phyloP scores from a whole-genome alignment of 78 protist genomes.

The Capsaspora owczarzaki region DNA sequence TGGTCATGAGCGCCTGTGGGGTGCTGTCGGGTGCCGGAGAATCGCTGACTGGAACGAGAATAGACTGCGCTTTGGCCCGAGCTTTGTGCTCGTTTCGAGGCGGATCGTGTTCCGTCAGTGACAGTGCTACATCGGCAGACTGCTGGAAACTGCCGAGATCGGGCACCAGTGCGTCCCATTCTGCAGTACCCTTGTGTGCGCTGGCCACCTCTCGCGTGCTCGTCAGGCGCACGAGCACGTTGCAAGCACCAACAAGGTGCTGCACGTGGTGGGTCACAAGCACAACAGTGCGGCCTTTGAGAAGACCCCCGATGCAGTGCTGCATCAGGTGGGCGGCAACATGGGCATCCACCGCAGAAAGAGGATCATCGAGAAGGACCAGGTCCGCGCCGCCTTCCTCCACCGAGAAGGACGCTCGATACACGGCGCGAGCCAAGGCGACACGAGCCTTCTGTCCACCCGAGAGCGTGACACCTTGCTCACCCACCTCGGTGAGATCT shows the following conservation, averaged over 20 bases:
- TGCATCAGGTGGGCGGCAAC: not conserved
- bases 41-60: too few species aligned
- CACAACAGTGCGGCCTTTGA: conserved; percentile 25
- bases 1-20: not conserved
- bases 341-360: conserved; percentile 24
- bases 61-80: too few species aligned
- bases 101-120: conserved; percentile 73
- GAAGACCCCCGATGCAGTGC: not conserved
- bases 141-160: conserved; percentile 72
- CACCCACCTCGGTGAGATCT: conserved; percentile 56
- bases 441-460: conserved; percentile 69
- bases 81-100: too few species aligned
- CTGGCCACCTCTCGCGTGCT: conserved; percentile 71
- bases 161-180: conserved; percentile 41
- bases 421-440: conserved; percentile 70
- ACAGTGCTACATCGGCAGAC: conserved; percentile 44
- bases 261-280: conserved; percentile 51
- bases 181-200: too few species aligned
- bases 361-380: conserved; percentile 72
- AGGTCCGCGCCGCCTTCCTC: conserved; percentile 68
- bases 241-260: conserved; percentile 29
- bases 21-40: too few species aligned
- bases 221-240: conserved; percentile 31
- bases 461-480: conserved; percentile 54
- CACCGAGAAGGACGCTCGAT: conserved; percentile 25